These are phyloP conservation scores for Pelargonium cotyledonis DNA, from an alignment of 441 rosid genomes.

Conservation along the genomic window DNA sequence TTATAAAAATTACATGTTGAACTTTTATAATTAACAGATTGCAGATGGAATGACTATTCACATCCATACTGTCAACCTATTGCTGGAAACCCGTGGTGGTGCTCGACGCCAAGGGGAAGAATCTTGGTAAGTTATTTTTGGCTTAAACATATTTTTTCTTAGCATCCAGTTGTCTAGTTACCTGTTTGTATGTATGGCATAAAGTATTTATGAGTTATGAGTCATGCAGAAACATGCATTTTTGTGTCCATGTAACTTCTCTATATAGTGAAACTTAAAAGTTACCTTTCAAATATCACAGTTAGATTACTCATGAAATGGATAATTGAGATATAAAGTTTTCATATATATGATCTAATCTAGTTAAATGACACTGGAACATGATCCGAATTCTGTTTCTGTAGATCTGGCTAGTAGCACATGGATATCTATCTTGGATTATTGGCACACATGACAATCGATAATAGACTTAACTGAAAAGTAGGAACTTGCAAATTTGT, in stretches of 20 bases:
- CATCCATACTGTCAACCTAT: slow-evolving; percentile 78
- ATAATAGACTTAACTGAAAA: too few relatives aligned
- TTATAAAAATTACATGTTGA: slow-evolving; percentile 13
- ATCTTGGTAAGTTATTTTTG: slow-evolving; percentile 57
- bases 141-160: background rate
- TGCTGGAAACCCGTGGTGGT: slow-evolving; percentile 85
- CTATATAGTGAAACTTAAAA: background rate
- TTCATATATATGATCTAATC: background rate
- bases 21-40: slow-evolving; percentile 46
- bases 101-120: slow-evolving; percentile 63
- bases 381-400: background rate
- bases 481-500: background rate
- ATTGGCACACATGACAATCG: background rate
- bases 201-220: background rate
- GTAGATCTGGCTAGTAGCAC: background rate
- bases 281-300: background rate
- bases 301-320: background rate
- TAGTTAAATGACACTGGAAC: slow-evolving; percentile 2
- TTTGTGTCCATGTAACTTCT: too few relatives aligned
- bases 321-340: background rate
- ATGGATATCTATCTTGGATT: background rate
- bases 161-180: background rate
- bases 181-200: background rate
- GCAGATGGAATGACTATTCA: slow-evolving; percentile 98
- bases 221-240: slow-evolving; percentile 1